These are phyloP conservation scores for Penicillium crystallinum DNA, from an alignment of 495 filamentous ascomycete genomes.

Conservation along the genomic window DNA sequence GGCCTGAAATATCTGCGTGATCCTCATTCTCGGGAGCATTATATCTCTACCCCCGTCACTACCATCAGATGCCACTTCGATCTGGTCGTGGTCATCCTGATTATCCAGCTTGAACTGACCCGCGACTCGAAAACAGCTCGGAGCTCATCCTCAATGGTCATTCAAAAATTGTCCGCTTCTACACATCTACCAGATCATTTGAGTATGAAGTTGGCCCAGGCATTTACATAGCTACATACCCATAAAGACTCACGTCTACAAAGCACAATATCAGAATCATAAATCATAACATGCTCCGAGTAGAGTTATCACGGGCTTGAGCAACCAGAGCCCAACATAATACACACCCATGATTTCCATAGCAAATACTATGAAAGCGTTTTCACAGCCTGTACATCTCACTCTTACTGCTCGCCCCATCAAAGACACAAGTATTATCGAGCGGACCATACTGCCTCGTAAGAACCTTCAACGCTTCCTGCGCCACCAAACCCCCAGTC, in stretches of 20 bases:
- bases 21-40: background rate
- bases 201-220: background rate
- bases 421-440: constrained; percentile 89
- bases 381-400: constrained; percentile 52
- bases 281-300: background rate
- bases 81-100: no score
- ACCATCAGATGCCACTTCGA: background rate
- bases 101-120: background rate
- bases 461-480: constrained; percentile 93
- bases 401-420: constrained; percentile 77
- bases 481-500: constrained; percentile 85
- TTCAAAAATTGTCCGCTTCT: no score
- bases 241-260: background rate
- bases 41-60: background rate
- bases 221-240: background rate
- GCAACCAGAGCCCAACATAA: background rate
- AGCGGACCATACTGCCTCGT: constrained; percentile 95
- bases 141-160: no score
- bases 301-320: background rate
- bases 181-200: background rate
- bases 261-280: background rate
- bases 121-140: background rate
- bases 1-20: background rate
- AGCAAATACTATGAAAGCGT: background rate
- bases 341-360: background rate